phyloP scores from a whole-genome alignment of 1,284 basidiomycete species.

The Sphagnurus paluster region DNA sequence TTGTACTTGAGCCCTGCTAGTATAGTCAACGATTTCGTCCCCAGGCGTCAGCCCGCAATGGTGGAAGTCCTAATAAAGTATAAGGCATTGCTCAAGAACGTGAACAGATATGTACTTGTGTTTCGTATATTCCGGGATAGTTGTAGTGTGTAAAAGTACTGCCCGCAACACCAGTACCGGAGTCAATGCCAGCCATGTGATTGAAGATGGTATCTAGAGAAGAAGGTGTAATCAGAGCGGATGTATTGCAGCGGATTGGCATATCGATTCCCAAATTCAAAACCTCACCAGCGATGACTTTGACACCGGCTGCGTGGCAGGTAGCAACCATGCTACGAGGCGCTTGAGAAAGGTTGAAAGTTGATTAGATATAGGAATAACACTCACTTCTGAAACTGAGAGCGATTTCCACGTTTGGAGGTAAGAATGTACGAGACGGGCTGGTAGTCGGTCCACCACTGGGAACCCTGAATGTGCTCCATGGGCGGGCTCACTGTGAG shows the following conservation, averaged over 20 bases:
- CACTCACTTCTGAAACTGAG: conserved; percentile 19
- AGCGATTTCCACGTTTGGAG: conserved; percentile 22
- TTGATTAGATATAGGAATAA: neutral
- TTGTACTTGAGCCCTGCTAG: conserved; percentile 53
- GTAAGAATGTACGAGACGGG: conserved; percentile 31
- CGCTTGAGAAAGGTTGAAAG: neutral
- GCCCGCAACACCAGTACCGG: conserved; percentile 53
- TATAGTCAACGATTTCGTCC: conserved; percentile 58
- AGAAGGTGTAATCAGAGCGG: neutral
- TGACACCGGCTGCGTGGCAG: conserved; percentile 62
- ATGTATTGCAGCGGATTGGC: neutral
- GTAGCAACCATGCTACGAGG: conserved; percentile 50
- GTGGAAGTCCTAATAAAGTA: conserved; percentile 52
- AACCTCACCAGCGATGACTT: conserved; percentile 58
- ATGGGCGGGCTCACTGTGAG: conserved; percentile 41
- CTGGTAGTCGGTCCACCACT: conserved; percentile 43
- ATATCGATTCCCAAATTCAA: no score
- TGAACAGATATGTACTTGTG: conserved; percentile 27
- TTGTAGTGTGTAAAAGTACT: conserved; percentile 55
- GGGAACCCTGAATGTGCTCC: conserved; percentile 34
- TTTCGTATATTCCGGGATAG: conserved; percentile 57
- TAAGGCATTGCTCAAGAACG: neutral
- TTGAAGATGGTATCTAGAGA: conserved; percentile 60
- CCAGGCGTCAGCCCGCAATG: conserved; percentile 56
- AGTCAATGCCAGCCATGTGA: conserved; percentile 57